Percentiles rank a stretch among this genome's conserved stretches.
phyloP scores from a whole-genome alignment of 805 yeast genomes.

The Candida chauliodis region DNA sequence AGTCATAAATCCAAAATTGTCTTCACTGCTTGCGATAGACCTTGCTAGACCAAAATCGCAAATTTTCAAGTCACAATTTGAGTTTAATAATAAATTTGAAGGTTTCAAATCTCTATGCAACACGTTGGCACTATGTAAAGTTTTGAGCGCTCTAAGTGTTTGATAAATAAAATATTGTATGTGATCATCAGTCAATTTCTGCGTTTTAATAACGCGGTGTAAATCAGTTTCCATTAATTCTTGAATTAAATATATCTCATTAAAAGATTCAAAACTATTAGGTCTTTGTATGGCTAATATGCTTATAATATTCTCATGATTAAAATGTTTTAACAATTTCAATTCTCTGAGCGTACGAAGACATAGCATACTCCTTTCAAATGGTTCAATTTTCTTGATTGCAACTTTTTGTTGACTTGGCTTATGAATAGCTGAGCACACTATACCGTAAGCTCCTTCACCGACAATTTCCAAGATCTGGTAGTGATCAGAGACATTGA shows the following conservation, averaged over 20 bases:
- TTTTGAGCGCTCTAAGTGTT: slow-evolving; percentile 83
- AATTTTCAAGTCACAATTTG: slow-evolving; percentile 89
- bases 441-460: slow-evolving; percentile 96
- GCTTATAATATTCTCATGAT: slow-evolving; percentile 89
- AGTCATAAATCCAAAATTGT: slow-evolving; percentile 80
- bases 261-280: slow-evolving; percentile 64
- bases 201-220: slow-evolving; percentile 78
- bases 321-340: slow-evolving; percentile 82
- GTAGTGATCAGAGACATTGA: slow-evolving; percentile 85
- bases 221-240: slow-evolving; percentile 87
- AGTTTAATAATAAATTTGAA: slow-evolving; percentile 75
- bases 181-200: slow-evolving; percentile 84
- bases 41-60: slow-evolving; percentile 94
- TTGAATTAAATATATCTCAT: slow-evolving; percentile 85
- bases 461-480: slow-evolving; percentile 84
- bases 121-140: slow-evolving; percentile 90
- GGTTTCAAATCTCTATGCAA: slow-evolving; percentile 93
- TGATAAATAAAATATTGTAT: slow-evolving; percentile 92
- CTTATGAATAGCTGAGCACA: slow-evolving; percentile 81
- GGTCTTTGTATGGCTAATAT: slow-evolving; percentile 90
- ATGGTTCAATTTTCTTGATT: slow-evolving; percentile 90
- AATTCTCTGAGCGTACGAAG: slow-evolving; percentile 86
- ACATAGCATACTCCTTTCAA: slow-evolving; percentile 84
- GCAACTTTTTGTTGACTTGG: slow-evolving; percentile 91
- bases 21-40: slow-evolving; percentile 57